Evolutionary conservation across 2,329 filamentous ascomycete species (phyloP), one percentile per base, ranked within the genome.

Genomic region (Penicillium hordei): DNA sequence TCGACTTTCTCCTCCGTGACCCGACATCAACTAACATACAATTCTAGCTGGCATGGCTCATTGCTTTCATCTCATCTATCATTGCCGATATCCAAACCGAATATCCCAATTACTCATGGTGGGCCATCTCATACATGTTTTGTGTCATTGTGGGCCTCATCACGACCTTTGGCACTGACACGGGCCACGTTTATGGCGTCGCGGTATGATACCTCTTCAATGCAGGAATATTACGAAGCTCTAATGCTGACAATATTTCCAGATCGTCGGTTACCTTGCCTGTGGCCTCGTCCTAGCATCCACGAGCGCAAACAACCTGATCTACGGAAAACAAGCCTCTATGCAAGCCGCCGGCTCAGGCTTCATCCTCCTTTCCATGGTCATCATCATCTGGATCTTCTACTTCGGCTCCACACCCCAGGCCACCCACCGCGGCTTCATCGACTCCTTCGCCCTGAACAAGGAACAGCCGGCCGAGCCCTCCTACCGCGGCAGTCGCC

Each of bases 371-470:
- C 81, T 97, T 46, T 93, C 92, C 58, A 97, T 97, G 86, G 87
- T 97, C 55, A 86, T 89, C 66, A 90, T 96, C 68, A 86, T 97
- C 59, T 99, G 94, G 94, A 96, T 97, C 67, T 96, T 97, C 78
- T 97, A 97, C 81, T 99, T 97, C 70, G 94, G 94, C 69, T 96
- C 93, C 2, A 89, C 92, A 19, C 92, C 93, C 1, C 90, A 91
- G 42, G 90, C 93, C 17, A 85, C 88, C 54, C 90, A 93, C 62
- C 90, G 93, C 68, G 88, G 91, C 57, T 96, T 95, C 74, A 89
- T 97, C 67, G 94, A 99, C 78, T 96, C 93, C 0, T 97, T 97
- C 71, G 92, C 94, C 48, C 83, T 97, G 23, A 86, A 94, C 79
- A 97, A 97, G 78, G 93, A 96, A 69, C 72, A 76, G 44, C 78